A percentile compares a stretch with the other conserved stretches of the same genome.
These are phyloP conservation scores for Blumeria hordei DNA, from an alignment of 2,329 filamentous ascomycete species.

Conservation along the genomic window DNA sequence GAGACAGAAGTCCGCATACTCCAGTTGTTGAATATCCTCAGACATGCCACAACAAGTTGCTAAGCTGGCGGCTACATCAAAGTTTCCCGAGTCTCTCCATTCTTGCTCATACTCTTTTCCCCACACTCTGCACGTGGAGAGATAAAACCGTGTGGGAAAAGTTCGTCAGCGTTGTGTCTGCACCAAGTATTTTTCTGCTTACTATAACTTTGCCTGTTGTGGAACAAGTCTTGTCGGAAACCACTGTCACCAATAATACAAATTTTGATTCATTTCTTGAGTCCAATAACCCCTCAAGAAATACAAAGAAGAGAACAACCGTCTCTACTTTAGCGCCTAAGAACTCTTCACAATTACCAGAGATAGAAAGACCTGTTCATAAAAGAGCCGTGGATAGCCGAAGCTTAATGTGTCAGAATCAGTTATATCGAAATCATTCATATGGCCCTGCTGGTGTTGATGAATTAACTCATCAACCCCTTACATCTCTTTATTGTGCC, in stretches of 20 bases:
- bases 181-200: constrained; percentile 74
- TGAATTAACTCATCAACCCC: constrained; percentile 9
- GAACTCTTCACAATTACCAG: constrained; percentile 13
- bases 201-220: constrained; percentile 82
- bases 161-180: constrained; percentile 54
- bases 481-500: constrained; percentile 2
- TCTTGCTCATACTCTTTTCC: constrained; percentile 55
- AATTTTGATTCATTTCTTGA: not conserved
- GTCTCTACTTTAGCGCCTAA: constrained; percentile 9
- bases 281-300: constrained; percentile 1
- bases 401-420: not conserved
- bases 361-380: constrained; percentile 36
- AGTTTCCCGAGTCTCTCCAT: constrained; percentile 48
- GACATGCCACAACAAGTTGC: constrained; percentile 14
- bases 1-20: constrained; percentile 8
- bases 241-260: constrained; percentile 3
- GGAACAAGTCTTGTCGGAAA: constrained; percentile 36
- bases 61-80: constrained; percentile 63
- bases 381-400: constrained; percentile 20
- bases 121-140: constrained; percentile 60
- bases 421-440: constrained; percentile 4
- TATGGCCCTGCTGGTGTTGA: constrained; percentile 16
- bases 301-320: constrained; percentile 5
- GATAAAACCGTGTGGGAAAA: constrained; percentile 72
- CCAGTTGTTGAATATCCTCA: constrained; percentile 7